phyloP scores from a whole-genome alignment of 2,329 filamentous ascomycete genomes.

The Cladophialophora immunda region DNA sequence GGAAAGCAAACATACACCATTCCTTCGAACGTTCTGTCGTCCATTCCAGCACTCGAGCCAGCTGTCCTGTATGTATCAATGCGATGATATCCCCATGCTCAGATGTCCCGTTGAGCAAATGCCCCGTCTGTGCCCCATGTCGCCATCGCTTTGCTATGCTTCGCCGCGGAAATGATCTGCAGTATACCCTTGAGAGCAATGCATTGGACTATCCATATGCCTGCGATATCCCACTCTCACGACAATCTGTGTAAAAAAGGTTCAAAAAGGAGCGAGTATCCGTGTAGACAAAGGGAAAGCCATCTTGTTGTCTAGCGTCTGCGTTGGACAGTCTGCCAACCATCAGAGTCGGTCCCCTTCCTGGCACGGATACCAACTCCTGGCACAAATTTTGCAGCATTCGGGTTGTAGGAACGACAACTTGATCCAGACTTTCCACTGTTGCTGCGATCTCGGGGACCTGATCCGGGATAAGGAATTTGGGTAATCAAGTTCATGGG shows the following conservation, averaged over 20 bases:
- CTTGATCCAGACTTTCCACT: conserved; percentile 33
- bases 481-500: conserved; percentile 46
- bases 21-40: conserved; percentile 2
- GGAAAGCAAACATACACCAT: conserved; percentile 5
- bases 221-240: neutral
- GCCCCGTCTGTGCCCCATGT: conserved; percentile 2
- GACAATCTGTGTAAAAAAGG: neutral
- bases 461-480: conserved; percentile 35
- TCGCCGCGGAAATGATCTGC: neutral
- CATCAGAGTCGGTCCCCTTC: conserved; percentile 36
- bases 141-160: neutral
- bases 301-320: conserved; percentile 24
- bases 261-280: neutral
- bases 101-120: neutral
- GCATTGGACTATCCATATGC: conserved; percentile 7
- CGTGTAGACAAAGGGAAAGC: neutral
- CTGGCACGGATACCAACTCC: conserved; percentile 24
- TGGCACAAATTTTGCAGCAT: conserved; percentile 32
- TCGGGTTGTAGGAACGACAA: conserved; percentile 32
- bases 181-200: conserved; percentile 5
- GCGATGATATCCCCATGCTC: neutral
- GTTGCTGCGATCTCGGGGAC: conserved; percentile 32
- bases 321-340: conserved; percentile 37
- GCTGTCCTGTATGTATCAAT: conserved; percentile 8
- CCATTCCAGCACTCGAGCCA: neutral